Evolutionary conservation across 257 asterid genomes (phyloP).

Genomic region (Solanum gracilifrons): DNA sequence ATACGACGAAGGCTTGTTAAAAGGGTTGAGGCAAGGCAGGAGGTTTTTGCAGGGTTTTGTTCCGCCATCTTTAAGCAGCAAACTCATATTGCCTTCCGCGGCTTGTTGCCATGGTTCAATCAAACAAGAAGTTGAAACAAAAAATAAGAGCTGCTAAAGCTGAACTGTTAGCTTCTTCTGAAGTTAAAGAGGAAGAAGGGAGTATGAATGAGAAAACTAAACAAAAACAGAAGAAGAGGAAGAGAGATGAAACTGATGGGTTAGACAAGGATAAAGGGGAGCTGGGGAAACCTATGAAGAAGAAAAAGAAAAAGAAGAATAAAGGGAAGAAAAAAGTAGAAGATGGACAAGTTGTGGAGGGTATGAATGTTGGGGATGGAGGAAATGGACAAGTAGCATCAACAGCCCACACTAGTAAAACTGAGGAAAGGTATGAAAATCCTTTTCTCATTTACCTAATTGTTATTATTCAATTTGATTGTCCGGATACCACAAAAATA

Average conservation of each 20-base stretch:
- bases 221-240: constrained; percentile 31
- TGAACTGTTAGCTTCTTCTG: constrained; percentile 31
- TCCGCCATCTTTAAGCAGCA: background rate
- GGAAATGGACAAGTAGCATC: constrained; percentile 9
- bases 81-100: background rate
- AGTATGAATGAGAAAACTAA: constrained; percentile 10
- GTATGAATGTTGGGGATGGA: constrained; percentile 8
- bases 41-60: background rate
- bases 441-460: background rate
- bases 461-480: background rate
- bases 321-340: background rate
- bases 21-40: background rate
- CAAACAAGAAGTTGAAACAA: constrained; percentile 78
- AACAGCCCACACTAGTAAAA: background rate
- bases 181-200: constrained; percentile 12
- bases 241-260: constrained; percentile 19
- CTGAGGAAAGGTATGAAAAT: constrained; percentile 17
- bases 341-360: constrained; percentile 1
- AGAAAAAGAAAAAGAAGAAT: constrained; percentile 24
- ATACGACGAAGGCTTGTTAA: background rate
- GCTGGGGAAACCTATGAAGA: constrained; percentile 12
- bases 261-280: constrained; percentile 13
- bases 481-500: background rate
- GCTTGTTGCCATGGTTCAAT: constrained; percentile 41
- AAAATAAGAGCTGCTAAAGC: constrained; percentile 60